Evolutionary conservation across 2,329 filamentous ascomycete species (phyloP).

Genomic region (Trichoderma brevicompactum): DNA sequence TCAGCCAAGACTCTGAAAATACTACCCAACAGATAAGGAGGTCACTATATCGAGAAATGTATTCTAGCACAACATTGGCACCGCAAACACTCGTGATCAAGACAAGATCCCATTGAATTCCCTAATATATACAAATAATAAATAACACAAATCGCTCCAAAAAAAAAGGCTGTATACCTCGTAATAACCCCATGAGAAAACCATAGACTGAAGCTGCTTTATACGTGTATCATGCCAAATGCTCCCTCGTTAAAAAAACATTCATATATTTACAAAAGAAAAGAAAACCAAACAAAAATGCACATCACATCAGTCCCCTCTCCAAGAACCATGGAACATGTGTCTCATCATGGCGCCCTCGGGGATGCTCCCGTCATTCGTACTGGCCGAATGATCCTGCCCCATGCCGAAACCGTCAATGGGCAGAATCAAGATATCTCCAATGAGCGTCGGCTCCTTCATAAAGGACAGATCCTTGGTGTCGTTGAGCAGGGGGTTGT

Average conservation of each 20-base stretch:
- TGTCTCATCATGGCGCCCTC: conserved; percentile 37
- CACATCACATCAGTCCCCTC: background rate
- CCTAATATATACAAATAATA: background rate
- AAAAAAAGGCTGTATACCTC: background rate
- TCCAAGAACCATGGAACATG: conserved; percentile 34
- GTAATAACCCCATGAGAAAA: background rate
- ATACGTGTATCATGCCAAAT: conserved; percentile 4
- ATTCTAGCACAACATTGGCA: background rate
- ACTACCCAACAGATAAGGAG: too few species aligned
- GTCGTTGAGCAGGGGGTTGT: conserved; percentile 23
- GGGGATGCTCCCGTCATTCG: conserved; percentile 37
- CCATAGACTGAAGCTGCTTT: background rate
- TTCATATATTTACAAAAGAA: background rate
- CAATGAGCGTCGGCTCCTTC: conserved; percentile 30
- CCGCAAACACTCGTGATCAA: background rate
- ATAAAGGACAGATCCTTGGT: conserved; percentile 30
- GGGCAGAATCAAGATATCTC: conserved; percentile 35
- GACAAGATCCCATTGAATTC: background rate
- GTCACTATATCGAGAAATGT: background rate
- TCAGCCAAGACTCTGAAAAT: too few species aligned
- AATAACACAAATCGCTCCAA: background rate
- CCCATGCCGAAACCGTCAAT: conserved; percentile 40
- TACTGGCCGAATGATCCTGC: conserved; percentile 37
- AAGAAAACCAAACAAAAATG: background rate
- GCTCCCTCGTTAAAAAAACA: background rate